Evolutionary conservation across 164 flowering plant genomes (phyloP).

Genomic region (Platanus orientalis): DNA sequence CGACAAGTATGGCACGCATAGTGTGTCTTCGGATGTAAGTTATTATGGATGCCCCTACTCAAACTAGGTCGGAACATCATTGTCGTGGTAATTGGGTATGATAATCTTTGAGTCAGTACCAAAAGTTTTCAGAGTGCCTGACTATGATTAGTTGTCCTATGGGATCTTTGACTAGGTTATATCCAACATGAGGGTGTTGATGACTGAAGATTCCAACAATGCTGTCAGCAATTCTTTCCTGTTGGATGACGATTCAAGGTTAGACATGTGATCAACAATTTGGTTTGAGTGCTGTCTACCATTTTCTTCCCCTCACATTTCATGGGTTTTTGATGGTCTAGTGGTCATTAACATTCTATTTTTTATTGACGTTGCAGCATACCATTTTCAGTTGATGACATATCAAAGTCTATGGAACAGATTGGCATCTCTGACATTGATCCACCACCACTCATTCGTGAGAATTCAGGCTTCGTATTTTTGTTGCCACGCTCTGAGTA

Average conservation of each 20-base stretch:
- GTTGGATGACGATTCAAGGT: constrained; percentile 71
- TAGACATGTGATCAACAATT: constrained; percentile 6
- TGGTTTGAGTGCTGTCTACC: background rate
- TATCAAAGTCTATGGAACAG: constrained; percentile 95
- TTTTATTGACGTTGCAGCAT: constrained; percentile 66
- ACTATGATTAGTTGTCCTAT: constrained; percentile 8
- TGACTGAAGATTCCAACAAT: constrained; percentile 70
- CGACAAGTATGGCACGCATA: constrained; percentile 60
- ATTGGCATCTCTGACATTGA: constrained; percentile 77
- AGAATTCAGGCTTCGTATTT: constrained; percentile 89
- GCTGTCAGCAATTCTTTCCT: constrained; percentile 65
- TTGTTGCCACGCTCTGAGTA: constrained; percentile 63
- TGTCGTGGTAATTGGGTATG: constrained; percentile 8
- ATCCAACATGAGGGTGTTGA: constrained; percentile 60
- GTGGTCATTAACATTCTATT: background rate
- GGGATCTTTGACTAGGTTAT: constrained; percentile 37
- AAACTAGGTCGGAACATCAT: constrained; percentile 28
- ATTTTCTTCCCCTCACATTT: constrained; percentile 3
- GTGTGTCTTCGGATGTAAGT: constrained; percentile 59
- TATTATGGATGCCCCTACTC: constrained; percentile 29
- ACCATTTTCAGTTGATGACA: constrained; percentile 90
- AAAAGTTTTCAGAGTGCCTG: constrained; percentile 6
- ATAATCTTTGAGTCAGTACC: background rate
- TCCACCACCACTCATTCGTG: constrained; percentile 88
- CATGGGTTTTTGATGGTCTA: constrained; percentile 2